Conservation (phyloP, 768 basidiomycete genomes). For the Russula olivacea region DNA sequence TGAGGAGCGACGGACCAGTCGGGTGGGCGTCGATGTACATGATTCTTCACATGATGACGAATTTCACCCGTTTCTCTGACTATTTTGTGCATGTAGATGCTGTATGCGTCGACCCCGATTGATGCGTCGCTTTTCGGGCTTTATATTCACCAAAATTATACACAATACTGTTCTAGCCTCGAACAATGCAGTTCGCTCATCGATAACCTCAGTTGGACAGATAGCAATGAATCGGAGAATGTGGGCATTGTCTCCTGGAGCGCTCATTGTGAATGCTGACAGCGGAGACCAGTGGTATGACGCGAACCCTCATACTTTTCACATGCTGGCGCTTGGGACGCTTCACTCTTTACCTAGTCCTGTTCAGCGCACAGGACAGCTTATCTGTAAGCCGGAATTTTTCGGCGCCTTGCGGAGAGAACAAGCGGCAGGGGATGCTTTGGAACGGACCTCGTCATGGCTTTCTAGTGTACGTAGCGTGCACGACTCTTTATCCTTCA, state of each 20-base stretch:
- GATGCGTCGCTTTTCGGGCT: conserved; percentile 85
- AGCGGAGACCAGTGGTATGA: conserved; percentile 47
- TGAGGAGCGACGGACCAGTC: conserved; percentile 61
- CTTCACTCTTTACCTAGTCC: conserved; percentile 87
- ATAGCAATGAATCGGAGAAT: conserved; percentile 58
- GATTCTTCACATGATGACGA: background rate
- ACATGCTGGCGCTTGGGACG: conserved; percentile 72
- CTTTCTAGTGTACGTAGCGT: conserved; percentile 33
- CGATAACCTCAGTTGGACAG: conserved; percentile 74
- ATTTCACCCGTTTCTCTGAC: conserved; percentile 1
- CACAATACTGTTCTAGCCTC: conserved; percentile 71
- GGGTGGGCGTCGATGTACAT: conserved; percentile 71
- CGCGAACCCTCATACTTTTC: conserved; percentile 80
- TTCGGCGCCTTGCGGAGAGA: conserved; percentile 59
- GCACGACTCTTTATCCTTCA: background rate
- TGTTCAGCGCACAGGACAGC: conserved; percentile 72
- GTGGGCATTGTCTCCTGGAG: conserved; percentile 26
- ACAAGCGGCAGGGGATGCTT: conserved; percentile 54
- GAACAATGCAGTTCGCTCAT: conserved; percentile 66
- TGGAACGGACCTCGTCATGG: conserved; percentile 57
- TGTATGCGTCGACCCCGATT: conserved; percentile 83
- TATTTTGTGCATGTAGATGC: conserved; percentile 36
- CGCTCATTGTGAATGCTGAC: background rate
- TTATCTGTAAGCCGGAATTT: conserved; percentile 80
- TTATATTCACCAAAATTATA: conserved; percentile 93